Conservation (phyloP, 202 grass and related monocot species). For the Bolboschoenoplectus hybrid region DNA sequence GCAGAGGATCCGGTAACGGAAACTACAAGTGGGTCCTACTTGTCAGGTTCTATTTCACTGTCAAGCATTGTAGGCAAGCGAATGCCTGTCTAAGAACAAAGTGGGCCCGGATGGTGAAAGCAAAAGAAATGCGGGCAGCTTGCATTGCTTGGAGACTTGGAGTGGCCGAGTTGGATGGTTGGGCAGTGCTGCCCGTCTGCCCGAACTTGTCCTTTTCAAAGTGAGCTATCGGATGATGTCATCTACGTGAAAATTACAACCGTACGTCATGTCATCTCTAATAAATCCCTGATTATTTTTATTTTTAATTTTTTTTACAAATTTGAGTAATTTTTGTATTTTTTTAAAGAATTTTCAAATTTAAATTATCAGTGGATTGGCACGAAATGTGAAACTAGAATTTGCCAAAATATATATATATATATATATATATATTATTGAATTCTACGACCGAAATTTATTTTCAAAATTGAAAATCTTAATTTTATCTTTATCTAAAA, state of each 20-base stretch:
- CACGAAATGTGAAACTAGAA: too few species aligned
- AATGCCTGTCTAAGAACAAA: too few species aligned
- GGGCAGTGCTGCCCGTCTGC: background rate
- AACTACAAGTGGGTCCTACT: too few species aligned
- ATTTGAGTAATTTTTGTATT: background rate
- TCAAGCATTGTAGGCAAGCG: too few species aligned
- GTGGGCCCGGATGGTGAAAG: background rate
- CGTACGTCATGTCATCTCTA: background rate
- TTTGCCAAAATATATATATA: too few species aligned
- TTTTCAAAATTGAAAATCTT: too few species aligned
- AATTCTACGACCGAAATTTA: too few species aligned
- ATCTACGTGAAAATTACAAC: background rate
- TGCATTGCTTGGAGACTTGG: background rate
- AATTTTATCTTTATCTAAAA: too few species aligned
- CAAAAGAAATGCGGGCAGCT: background rate
- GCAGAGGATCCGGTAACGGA: too few species aligned
- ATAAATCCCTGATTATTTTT: background rate
- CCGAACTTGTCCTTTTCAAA: background rate
- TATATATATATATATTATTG: too few species aligned
- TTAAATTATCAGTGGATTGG: background rate
- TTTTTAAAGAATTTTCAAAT: background rate
- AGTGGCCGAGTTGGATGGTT: background rate
- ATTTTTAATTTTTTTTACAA: background rate
- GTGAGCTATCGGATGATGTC: background rate
- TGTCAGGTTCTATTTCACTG: too few species aligned